phyloP scores from a whole-genome alignment of 1,284 basidiomycete genomes.

The Cutaneotrichosporon dermatis region DNA sequence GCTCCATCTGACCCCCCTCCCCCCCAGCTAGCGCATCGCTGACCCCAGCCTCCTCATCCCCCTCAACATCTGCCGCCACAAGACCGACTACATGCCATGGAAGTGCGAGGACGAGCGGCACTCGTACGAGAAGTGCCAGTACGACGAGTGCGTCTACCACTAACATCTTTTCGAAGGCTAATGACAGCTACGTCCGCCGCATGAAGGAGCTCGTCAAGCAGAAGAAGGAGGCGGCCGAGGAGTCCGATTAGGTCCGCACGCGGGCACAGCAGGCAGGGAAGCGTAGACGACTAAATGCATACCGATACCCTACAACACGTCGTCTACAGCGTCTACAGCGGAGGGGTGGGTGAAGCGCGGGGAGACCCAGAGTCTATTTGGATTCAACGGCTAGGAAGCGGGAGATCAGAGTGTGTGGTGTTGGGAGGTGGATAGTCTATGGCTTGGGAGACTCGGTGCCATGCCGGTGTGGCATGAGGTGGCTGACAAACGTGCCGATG shows the following conservation, averaged over 20 bases:
- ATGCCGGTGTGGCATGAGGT: too few relatives aligned
- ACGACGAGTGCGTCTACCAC: constrained; percentile 68
- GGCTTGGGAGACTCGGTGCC: too few relatives aligned
- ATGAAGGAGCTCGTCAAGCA: constrained; percentile 74
- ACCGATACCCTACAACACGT: constrained; percentile 12
- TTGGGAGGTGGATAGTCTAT: too few relatives aligned
- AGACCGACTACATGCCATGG: constrained; percentile 71
- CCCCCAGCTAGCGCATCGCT: neutral
- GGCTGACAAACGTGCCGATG: too few relatives aligned
- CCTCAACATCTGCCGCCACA: constrained; percentile 71
- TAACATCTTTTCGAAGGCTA: neutral
- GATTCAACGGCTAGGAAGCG: too few relatives aligned
- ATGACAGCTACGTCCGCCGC: constrained; percentile 67
- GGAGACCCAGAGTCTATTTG: too few relatives aligned
- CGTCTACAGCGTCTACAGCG: neutral
- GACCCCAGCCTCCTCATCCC: constrained; percentile 71
- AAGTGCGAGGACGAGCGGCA: constrained; percentile 68
- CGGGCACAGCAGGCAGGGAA: neutral
- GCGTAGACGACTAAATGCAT: constrained; percentile 16
- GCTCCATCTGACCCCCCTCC: neutral
- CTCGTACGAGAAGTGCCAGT: constrained; percentile 66
- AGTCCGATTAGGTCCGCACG: constrained; percentile 33
- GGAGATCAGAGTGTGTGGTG: too few relatives aligned
- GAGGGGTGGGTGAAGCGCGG: too few relatives aligned
- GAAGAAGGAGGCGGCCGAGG: constrained; percentile 59